Evolutionary conservation across 805 yeast genomes (phyloP), one percentile per base, ranked within the genome.

Genomic region (Ogataea thermomethanolica): DNA sequence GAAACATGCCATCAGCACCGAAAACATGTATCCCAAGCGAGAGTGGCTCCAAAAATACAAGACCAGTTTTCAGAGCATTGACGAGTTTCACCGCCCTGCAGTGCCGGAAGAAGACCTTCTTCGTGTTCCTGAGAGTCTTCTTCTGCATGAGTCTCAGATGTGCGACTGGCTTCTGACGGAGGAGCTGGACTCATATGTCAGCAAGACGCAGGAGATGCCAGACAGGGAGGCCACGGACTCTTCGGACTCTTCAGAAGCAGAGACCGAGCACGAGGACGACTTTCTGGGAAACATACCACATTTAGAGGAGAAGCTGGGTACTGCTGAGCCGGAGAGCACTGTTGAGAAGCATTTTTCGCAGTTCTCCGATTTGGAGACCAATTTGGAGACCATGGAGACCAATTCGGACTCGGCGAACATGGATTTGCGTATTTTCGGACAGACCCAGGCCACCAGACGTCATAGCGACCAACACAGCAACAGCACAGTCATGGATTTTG

Each of bases 21-120:
- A 49, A 0, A 45, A 41, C 3, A 59, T 63, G 29, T 25, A 62
- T 1, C 44, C 54, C 7, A 41, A 53, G 10, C 44, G 56, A 7
- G 32, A 45, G 10, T 49, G 57, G 33, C 41, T 64, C 7, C 45
- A 53, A 0, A 33, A 41, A 0, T 50, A 63, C 5, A 61, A 56
- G 10, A 62, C 66, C 2, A 51, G 67, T 1, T 67, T 65, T 41
- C 62, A 64, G 25, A 46, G 49, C 33, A 33, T 62, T 8, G 53
- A 50, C 1, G 13, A 8, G 6, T 48, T 37, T 12, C 34, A 33
- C 32, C 7, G 8, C 2, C 55, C 58, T 4, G 11, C 12, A 2
- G 23, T 44, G 3, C 14, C 37, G 23, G 41, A 41, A 25, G 28
- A 30, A 23, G 11, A 29, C 22, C 31, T 46, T 23, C 8, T 45